These are phyloP conservation scores for Phytomonas francai DNA, from an alignment of 208 protist species.

Conservation along the genomic window DNA sequence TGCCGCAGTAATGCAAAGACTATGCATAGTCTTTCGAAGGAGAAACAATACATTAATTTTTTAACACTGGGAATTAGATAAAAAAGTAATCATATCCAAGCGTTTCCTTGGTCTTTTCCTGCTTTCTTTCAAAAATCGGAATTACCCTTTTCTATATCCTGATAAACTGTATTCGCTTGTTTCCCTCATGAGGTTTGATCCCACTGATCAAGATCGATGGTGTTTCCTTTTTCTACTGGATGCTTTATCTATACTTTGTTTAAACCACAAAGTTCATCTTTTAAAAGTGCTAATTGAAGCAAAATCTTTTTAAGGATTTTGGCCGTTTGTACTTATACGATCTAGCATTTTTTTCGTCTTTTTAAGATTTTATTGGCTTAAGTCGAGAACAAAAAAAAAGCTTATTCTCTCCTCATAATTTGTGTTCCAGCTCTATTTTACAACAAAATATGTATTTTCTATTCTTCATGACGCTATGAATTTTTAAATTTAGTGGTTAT, in stretches of 20 bases:
- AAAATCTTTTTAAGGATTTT: too few species aligned
- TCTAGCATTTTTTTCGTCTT: background rate
- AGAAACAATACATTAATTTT: background rate
- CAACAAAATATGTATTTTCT: background rate
- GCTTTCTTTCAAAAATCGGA: too few species aligned
- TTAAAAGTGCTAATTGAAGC: too few species aligned
- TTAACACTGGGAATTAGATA: background rate
- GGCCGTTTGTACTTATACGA: too few species aligned
- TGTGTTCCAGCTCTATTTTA: conserved; percentile 6
- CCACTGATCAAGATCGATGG: background rate
- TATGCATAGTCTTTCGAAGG: background rate
- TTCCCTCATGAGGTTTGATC: background rate
- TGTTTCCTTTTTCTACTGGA: background rate
- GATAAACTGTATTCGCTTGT: background rate
- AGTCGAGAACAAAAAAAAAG: background rate
- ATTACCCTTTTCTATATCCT: background rate
- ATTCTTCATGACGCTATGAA: background rate
- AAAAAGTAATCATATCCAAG: background rate
- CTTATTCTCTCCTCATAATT: background rate
- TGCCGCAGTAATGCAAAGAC: background rate
- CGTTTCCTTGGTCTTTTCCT: background rate
- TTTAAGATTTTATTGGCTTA: too few species aligned
- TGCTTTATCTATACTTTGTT: background rate
- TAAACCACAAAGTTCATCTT: too few species aligned
- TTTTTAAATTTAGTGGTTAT: conserved; percentile 2